Conservation (phyloP, 352 stramenopile genomes). For the Pythium sp. region DNA sequence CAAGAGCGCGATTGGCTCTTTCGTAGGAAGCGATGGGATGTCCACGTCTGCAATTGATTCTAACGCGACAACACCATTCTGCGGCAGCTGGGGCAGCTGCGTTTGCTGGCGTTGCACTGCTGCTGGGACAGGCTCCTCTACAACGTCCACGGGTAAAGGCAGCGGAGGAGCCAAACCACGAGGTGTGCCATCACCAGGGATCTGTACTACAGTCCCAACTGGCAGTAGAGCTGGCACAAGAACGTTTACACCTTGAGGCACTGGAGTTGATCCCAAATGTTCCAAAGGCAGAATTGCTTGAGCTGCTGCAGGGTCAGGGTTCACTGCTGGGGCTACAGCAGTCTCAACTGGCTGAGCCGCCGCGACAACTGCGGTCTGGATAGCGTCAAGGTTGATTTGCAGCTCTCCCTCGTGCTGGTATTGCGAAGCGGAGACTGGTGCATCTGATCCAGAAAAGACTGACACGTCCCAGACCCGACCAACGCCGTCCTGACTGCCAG, state of each 20-base stretch:
- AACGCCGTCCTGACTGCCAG: conserved; percentile 92
- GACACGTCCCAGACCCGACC: conserved; percentile 89
- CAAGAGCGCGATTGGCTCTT: conserved; percentile 61
- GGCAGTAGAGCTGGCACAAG: conserved; percentile 6
- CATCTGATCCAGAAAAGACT: conserved; percentile 40
- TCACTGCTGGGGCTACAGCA: neutral
- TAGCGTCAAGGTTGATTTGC: conserved; percentile 12
- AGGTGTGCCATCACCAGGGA: neutral
- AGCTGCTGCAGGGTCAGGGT: neutral
- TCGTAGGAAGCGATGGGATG: conserved; percentile 35
- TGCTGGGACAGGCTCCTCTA: neutral
- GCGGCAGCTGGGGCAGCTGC: conserved; percentile 50
- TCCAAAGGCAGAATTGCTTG: neutral
- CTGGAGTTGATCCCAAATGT: neutral
- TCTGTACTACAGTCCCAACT: conserved; percentile 23
- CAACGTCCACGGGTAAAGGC: neutral
- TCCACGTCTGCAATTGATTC: conserved; percentile 46
- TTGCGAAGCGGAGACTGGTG: conserved; percentile 42
- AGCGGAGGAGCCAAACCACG: neutral
- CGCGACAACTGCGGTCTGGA: neutral
- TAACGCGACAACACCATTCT: conserved; percentile 35
- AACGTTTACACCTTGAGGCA: neutral
- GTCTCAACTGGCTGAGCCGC: neutral
- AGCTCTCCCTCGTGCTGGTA: conserved; percentile 52
- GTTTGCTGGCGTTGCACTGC: conserved; percentile 22